Conservation (phyloP, 1,284 basidiomycete species). For the Papiliotrema laurentii region DNA sequence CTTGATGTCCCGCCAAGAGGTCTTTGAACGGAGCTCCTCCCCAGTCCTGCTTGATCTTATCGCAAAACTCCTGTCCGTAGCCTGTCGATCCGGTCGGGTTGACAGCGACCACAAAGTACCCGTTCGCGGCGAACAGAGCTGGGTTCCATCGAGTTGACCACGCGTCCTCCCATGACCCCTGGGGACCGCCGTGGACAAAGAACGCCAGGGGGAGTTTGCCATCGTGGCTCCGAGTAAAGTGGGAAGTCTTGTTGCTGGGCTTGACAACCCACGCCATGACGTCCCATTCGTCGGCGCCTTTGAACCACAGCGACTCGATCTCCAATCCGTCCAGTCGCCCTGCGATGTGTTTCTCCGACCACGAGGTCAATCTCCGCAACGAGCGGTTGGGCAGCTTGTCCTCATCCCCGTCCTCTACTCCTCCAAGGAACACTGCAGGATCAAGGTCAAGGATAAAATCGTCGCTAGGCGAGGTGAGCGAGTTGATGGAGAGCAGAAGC, state of each 20-base stretch:
- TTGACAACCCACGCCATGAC: conserved; percentile 80
- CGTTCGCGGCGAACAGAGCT: conserved; percentile 52
- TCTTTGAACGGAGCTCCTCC: conserved; percentile 70
- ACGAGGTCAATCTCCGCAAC: conserved; percentile 60
- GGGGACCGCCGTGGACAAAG: conserved; percentile 57
- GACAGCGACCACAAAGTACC: conserved; percentile 76
- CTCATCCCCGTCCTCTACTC: too few relatives aligned
- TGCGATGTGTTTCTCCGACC: conserved; percentile 35
- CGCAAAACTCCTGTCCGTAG: conserved; percentile 82
- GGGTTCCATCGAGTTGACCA: conserved; percentile 65
- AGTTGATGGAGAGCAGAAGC: conserved; percentile 38
- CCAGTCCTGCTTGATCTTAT: conserved; percentile 54
- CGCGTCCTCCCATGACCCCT: conserved; percentile 35
- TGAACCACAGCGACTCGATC: conserved; percentile 80
- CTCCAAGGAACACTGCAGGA: conserved; percentile 19
- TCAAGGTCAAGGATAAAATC: conserved; percentile 47
- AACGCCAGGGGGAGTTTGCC: conserved; percentile 22
- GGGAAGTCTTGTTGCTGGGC: conserved; percentile 69
- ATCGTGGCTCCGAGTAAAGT: conserved; percentile 49
- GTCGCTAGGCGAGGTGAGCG: conserved; percentile 68
- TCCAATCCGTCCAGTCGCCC: conserved; percentile 57
- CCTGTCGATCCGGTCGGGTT: conserved; percentile 87
- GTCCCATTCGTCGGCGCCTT: conserved; percentile 62
- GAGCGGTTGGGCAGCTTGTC: conserved; percentile 48
- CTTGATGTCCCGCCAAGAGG: conserved; percentile 68